These are phyloP conservation scores for Cercospora zeina DNA, from an alignment of 2,329 filamentous ascomycete species.

Conservation along the genomic window DNA sequence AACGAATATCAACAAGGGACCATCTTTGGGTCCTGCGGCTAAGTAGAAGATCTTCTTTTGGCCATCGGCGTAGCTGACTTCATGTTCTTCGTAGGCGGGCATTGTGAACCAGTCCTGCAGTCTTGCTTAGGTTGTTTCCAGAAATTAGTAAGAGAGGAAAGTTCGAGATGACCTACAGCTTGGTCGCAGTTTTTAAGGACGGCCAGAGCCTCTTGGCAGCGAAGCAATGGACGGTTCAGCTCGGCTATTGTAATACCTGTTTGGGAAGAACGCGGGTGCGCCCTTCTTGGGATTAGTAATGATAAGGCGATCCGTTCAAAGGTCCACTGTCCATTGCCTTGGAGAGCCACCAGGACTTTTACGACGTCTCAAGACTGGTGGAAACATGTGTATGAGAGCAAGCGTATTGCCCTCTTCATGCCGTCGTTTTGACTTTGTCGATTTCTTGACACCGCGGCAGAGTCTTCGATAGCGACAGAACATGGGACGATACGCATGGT, in stretches of 20 bases:
- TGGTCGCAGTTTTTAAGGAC: neutral
- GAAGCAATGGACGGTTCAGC: conserved; percentile 3
- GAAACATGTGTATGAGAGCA: too few relatives aligned
- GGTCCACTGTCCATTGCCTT: too few relatives aligned
- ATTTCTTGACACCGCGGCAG: too few relatives aligned
- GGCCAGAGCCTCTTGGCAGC: neutral
- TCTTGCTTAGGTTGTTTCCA: neutral
- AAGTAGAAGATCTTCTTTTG: conserved; percentile 35
- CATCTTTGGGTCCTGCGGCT: conserved; percentile 34
- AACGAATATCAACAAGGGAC: conserved; percentile 36
- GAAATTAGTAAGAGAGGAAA: neutral
- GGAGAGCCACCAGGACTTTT: too few relatives aligned
- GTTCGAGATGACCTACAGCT: neutral
- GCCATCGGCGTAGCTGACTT: conserved; percentile 26
- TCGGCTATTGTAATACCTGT: neutral
- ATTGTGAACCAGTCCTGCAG: conserved; percentile 9
- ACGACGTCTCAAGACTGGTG: too few relatives aligned
- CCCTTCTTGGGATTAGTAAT: neutral
- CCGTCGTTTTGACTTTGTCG: too few relatives aligned
- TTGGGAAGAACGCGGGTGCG: neutral
- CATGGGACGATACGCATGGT: too few relatives aligned
- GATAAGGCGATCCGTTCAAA: neutral
- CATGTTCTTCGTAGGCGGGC: conserved; percentile 28
- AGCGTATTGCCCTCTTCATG: too few relatives aligned
- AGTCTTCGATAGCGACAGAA: too few relatives aligned